Conservation (phyloP, 768 basidiomycete species). For the Lentinula boryana region DNA sequence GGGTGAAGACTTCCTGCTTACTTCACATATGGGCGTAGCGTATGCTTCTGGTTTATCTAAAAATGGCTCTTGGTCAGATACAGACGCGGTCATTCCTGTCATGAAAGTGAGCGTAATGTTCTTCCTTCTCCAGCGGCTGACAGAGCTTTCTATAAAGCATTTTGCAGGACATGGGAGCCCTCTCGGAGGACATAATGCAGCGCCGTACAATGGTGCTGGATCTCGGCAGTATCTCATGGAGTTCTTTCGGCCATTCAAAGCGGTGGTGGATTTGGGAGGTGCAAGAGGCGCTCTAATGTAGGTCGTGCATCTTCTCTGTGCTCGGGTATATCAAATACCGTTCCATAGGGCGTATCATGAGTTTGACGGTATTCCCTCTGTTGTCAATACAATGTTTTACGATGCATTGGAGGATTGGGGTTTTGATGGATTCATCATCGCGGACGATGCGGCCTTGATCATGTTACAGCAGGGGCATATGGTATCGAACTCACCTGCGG, state of each 20-base stretch:
- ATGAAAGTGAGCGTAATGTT: slow-evolving; percentile 13
- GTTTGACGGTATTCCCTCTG: slow-evolving; percentile 18
- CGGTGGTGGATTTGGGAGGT: slow-evolving; percentile 16
- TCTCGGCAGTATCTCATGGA: slow-evolving; percentile 17
- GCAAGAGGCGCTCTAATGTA: slow-evolving; percentile 20
- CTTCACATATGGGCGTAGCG: slow-evolving; percentile 18
- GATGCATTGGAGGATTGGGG: slow-evolving; percentile 19
- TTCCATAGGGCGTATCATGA: slow-evolving; percentile 18
- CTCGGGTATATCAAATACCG: not conserved
- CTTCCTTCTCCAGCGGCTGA: not conserved
- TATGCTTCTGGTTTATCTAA: slow-evolving; percentile 19
- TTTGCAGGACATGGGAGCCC: slow-evolving; percentile 20
- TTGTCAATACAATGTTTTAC: slow-evolving; percentile 18
- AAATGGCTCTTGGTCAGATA: slow-evolving; percentile 18
- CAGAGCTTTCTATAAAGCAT: slow-evolving; percentile 10
- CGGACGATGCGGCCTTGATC: slow-evolving; percentile 13
- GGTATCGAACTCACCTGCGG: slow-evolving; percentile 15
- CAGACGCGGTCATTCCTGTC: slow-evolving; percentile 20
- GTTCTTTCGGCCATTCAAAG: slow-evolving; percentile 20
- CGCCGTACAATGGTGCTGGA: slow-evolving; percentile 17
- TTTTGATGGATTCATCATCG: slow-evolving; percentile 13
- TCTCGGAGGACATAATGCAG: slow-evolving; percentile 17
- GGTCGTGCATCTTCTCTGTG: not conserved
- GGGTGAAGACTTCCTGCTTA: slow-evolving; percentile 20
- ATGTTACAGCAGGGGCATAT: slow-evolving; percentile 11